Evolutionary conservation across 2,329 filamentous ascomycete species (phyloP).

Genomic region (Monosporascus sp.): DNA sequence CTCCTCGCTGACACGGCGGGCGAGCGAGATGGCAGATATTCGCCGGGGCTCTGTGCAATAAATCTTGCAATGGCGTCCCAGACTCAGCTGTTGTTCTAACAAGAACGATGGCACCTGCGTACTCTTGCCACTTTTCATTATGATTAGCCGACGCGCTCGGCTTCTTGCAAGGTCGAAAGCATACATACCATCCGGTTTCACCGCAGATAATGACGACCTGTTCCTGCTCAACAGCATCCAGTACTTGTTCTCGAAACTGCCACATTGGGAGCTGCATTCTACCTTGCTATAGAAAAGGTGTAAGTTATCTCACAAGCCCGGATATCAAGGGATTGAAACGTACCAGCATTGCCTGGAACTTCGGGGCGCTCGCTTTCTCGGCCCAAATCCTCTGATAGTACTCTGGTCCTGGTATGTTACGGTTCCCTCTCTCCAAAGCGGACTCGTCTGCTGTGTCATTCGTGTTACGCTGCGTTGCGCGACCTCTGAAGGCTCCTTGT

Average conservation of each 20-base stretch:
- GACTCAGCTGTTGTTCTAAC: constrained; percentile 78
- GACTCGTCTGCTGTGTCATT: constrained; percentile 46
- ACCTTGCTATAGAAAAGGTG: constrained; percentile 35
- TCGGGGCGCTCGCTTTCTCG: constrained; percentile 49
- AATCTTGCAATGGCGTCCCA: constrained; percentile 79
- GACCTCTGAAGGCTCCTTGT: constrained; percentile 68
- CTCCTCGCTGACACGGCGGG: constrained; percentile 89
- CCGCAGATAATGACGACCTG: constrained; percentile 92
- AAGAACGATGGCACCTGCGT: constrained; percentile 96
- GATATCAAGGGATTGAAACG: constrained; percentile 17
- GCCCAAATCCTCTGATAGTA: constrained; percentile 55
- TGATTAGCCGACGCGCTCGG: constrained; percentile 10
- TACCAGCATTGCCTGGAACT: constrained; percentile 75
- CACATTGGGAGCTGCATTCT: constrained; percentile 87
- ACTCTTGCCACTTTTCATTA: constrained; percentile 67
- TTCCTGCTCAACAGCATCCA: constrained; percentile 69
- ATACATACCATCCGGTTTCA: constrained; percentile 75
- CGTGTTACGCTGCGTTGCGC: constrained; percentile 40
- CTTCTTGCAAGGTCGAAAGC: not conserved
- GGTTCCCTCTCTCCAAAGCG: constrained; percentile 38
- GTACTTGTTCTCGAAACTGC: constrained; percentile 71
- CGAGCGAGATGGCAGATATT: constrained; percentile 93
- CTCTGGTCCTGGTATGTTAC: constrained; percentile 36
- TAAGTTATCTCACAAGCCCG: not conserved
- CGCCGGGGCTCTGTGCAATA: constrained; percentile 93